These are phyloP conservation scores for Fusarium succisae DNA, from an alignment of 2,329 filamentous ascomycete species.

Conservation along the genomic window DNA sequence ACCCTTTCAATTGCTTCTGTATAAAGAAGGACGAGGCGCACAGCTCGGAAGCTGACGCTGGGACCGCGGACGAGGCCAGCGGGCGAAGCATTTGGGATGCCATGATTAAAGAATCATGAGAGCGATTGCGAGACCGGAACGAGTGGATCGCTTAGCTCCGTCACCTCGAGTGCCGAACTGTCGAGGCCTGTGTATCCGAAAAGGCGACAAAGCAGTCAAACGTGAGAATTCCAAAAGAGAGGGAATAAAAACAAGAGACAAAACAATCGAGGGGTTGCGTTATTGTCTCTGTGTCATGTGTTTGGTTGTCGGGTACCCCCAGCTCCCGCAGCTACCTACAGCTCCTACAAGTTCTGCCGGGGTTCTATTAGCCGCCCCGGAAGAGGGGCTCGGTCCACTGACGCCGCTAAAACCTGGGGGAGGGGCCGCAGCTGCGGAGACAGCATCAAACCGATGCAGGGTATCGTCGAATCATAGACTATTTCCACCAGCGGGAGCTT, in stretches of 20 bases:
- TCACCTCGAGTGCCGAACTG: background rate
- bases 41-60: constrained; percentile 44
- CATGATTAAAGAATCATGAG: constrained; percentile 47
- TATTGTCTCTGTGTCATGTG: constrained; percentile 36
- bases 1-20: constrained; percentile 34
- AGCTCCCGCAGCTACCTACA: background rate
- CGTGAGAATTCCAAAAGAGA: background rate
- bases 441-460: background rate
- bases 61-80: constrained; percentile 39
- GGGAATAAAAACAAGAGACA: constrained; percentile 16
- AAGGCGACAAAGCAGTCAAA: constrained; percentile 1
- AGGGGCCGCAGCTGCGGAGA: constrained; percentile 27
- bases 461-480: constrained; percentile 20
- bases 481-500: constrained; percentile 17
- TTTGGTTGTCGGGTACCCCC: constrained; percentile 19
- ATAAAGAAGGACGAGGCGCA: constrained; percentile 42
- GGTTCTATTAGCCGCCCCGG: constrained; percentile 35
- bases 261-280: constrained; percentile 29
- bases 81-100: constrained; percentile 48
- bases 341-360: constrained; percentile 1
- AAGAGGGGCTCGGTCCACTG: constrained; percentile 24
- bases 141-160: constrained; percentile 9
- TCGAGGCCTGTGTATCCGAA: constrained; percentile 13
- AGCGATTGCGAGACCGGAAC: constrained; percentile 25
- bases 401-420: constrained; percentile 36